phyloP scores from a whole-genome alignment of 306 rosid genomes.

The Prunus campanulata region DNA sequence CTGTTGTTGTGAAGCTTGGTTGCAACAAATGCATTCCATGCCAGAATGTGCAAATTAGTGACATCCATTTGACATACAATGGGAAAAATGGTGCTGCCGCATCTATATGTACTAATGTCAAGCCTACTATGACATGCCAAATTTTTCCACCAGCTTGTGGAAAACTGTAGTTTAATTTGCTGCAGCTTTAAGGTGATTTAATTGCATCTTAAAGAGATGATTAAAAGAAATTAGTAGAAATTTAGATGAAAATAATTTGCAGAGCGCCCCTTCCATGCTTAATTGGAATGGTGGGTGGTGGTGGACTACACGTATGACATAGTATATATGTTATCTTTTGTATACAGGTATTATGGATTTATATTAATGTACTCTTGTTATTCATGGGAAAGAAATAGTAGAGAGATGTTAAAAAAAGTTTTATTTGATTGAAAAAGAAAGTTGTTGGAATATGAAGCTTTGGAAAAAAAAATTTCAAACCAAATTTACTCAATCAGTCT shows the following conservation, averaged over 20 bases:
- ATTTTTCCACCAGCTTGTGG: slow-evolving; percentile 14
- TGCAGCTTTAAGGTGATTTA: background rate
- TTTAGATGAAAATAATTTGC: background rate
- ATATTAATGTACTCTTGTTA: background rate
- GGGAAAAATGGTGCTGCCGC: slow-evolving; percentile 2
- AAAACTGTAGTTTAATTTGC: background rate
- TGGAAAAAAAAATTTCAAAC: no score
- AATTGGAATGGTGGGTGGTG: background rate
- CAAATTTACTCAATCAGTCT: no score
- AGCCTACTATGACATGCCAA: slow-evolving; percentile 1
- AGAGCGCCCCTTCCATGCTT: background rate
- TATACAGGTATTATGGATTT: background rate
- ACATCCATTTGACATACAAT: slow-evolving; percentile 13
- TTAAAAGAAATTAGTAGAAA: background rate
- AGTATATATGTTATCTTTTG: background rate
- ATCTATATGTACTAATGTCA: slow-evolving; percentile 12
- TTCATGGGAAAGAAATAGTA: background rate
- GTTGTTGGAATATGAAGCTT: no score
- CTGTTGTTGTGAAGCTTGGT: slow-evolving; percentile 9
- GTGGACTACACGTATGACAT: background rate
- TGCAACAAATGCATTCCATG: slow-evolving; percentile 20
- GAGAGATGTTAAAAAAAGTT: background rate
- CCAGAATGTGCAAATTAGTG: slow-evolving; percentile 3
- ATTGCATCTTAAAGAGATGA: background rate
- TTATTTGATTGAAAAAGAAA: no score